Percentiles rank a stretch among this genome's conserved stretches.
Conservation (phyloP, 2,329 filamentous ascomycete genomes). For the Tolypocladium sp. region DNA sequence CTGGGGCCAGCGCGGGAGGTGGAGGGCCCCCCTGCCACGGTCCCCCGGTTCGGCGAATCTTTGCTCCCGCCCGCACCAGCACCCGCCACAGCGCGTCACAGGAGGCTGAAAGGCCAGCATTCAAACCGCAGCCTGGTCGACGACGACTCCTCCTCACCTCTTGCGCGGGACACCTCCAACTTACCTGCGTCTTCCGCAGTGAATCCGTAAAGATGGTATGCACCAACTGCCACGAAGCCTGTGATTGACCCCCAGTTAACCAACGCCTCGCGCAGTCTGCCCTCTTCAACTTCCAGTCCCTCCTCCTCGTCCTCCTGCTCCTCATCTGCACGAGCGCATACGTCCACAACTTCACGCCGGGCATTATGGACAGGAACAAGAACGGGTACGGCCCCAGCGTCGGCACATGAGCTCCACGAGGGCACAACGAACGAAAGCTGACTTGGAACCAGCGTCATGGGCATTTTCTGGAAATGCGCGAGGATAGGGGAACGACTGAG, state of each 20-base stretch:
- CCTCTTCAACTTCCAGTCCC: conserved; percentile 97
- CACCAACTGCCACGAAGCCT: background rate
- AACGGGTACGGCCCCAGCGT: conserved; percentile 53
- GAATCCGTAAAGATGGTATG: background rate
- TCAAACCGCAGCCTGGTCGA: background rate
- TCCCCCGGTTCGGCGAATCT: conserved; percentile 23
- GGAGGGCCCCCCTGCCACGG: background rate
- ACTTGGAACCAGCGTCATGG: conserved; percentile 49
- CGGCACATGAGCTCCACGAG: background rate
- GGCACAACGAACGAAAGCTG: background rate
- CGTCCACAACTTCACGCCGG: conserved; percentile 79
- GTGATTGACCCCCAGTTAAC: background rate
- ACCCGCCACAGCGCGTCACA: background rate
- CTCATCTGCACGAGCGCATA: conserved; percentile 95
- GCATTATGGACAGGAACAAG: conserved; percentile 88
- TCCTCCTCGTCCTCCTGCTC: conserved; percentile 87
- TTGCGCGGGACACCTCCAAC: background rate
- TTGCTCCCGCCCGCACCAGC: conserved; percentile 21
- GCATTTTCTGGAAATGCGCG: conserved; percentile 94
- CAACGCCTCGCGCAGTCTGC: conserved; percentile 56
- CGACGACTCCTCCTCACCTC: background rate
- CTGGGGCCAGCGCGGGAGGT: background rate
- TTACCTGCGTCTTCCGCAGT: background rate
- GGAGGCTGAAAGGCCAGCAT: conserved; percentile 7
- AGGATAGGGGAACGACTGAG: conserved; percentile 87